Evolutionary conservation across 1,139 yeast species (phyloP).

Genomic region (Hanseniaspora gamundiae): DNA sequence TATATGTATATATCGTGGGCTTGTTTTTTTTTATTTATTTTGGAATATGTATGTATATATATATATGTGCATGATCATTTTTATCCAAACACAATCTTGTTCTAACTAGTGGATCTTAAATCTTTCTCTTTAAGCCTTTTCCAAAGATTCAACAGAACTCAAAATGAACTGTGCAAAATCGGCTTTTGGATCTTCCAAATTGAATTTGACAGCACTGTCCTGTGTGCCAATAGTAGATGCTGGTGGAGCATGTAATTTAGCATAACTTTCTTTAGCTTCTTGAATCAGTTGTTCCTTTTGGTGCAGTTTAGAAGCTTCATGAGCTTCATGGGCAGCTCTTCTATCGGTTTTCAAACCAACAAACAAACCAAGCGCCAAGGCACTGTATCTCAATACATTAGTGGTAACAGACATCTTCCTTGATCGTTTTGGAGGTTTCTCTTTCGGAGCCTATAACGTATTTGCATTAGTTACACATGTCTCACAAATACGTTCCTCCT

Average conservation of each 20-base stretch:
- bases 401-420: constrained; percentile 32
- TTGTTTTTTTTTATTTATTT: no score
- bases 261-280: constrained; percentile 82
- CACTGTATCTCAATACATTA: constrained; percentile 78
- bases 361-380: constrained; percentile 77
- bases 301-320: constrained; percentile 46
- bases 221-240: constrained; percentile 30
- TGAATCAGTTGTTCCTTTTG: constrained; percentile 65
- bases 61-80: neutral
- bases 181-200: constrained; percentile 84
- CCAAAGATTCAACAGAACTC: constrained; percentile 33
- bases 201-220: constrained; percentile 50
- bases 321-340: constrained; percentile 49
- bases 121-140: constrained; percentile 6
- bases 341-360: constrained; percentile 86
- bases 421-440: neutral
- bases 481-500: no score
- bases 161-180: constrained; percentile 53
- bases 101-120: no score
- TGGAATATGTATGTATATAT: neutral
- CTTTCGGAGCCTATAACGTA: no score
- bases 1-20: no score
- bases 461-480: no score
- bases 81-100: no score
- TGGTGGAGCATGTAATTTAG: constrained; percentile 43